These are phyloP conservation scores for Cryoendolithus antarcticus DNA, from an alignment of 2,329 filamentous ascomycete species.

Conservation along the genomic window DNA sequence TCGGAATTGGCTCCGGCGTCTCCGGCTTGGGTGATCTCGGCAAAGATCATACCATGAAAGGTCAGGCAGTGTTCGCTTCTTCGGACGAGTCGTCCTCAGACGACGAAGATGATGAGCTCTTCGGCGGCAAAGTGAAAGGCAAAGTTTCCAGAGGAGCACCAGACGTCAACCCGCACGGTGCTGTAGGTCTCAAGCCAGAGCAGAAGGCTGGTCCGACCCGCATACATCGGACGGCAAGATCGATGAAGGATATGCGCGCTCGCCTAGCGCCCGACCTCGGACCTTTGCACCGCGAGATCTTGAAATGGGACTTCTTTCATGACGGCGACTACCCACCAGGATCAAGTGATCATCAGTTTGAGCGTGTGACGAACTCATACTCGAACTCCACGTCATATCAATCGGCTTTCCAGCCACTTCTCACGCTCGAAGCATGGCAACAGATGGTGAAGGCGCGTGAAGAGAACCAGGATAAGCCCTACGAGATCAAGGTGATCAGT, in stretches of 20 bases:
- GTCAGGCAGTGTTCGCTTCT: slow-evolving; percentile 82
- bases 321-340: slow-evolving; percentile 72
- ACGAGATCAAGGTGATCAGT: slow-evolving; percentile 78
- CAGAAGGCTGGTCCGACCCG: slow-evolving; percentile 62
- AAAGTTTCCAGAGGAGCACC: slow-evolving; percentile 23
- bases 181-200: slow-evolving; percentile 24
- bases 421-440: slow-evolving; percentile 91
- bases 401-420: slow-evolving; percentile 75
- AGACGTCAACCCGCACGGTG: slow-evolving; percentile 19
- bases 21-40: slow-evolving; percentile 59
- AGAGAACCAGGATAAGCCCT: slow-evolving; percentile 66
- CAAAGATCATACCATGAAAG: slow-evolving; percentile 63
- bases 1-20: slow-evolving; percentile 67
- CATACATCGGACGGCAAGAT: slow-evolving; percentile 68
- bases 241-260: slow-evolving; percentile 86
- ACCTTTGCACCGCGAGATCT: slow-evolving; percentile 68
- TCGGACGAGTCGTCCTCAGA: slow-evolving; percentile 50
- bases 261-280: slow-evolving; percentile 83
- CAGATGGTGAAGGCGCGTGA: slow-evolving; percentile 83
- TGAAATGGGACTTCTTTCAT: slow-evolving; percentile 93
- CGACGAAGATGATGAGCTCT: slow-evolving; percentile 44
- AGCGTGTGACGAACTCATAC: slow-evolving; percentile 66
- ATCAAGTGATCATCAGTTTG: slow-evolving; percentile 56
- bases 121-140: slow-evolving; percentile 36
- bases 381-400: slow-evolving; percentile 67